A percentile compares a stretch with the other conserved stretches of the same genome.
Conservation (phyloP, 2,329 filamentous ascomycete genomes). For the Onygenales sp. region DNA sequence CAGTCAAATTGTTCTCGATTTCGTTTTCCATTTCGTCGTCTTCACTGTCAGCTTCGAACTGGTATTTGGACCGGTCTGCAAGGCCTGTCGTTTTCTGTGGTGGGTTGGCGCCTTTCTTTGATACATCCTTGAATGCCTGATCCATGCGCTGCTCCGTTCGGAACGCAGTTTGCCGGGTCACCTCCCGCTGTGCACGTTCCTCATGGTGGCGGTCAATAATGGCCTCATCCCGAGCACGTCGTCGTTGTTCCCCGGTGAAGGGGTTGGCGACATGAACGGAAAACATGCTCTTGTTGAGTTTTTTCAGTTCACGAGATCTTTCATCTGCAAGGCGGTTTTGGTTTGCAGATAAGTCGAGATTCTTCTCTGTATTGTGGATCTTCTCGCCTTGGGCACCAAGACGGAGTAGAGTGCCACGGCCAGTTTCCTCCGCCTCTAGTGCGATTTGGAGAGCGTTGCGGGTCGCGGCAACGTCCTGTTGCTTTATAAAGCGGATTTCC, state of each 20-base stretch:
- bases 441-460: slow-evolving; percentile 60
- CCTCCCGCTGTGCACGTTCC: slow-evolving; percentile 49
- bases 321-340: slow-evolving; percentile 70
- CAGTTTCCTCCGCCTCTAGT: slow-evolving; percentile 60
- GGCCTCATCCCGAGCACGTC: slow-evolving; percentile 55
- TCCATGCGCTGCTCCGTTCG: slow-evolving; percentile 50
- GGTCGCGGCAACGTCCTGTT: slow-evolving; percentile 64
- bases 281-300: slow-evolving; percentile 84
- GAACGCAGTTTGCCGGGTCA: slow-evolving; percentile 46
- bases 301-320: slow-evolving; percentile 73
- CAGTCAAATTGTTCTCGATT: slow-evolving; percentile 57
- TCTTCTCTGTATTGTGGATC: slow-evolving; percentile 71
- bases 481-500: slow-evolving; percentile 66
- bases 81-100: slow-evolving; percentile 43
- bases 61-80: slow-evolving; percentile 61
- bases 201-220: slow-evolving; percentile 56
- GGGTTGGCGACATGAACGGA: slow-evolving; percentile 69
- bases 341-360: slow-evolving; percentile 69
- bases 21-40: slow-evolving; percentile 62
- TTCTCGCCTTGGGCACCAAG: slow-evolving; percentile 72
- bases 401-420: slow-evolving; percentile 60
- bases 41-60: slow-evolving; percentile 66
- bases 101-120: slow-evolving; percentile 39
- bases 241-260: slow-evolving; percentile 61
- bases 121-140: slow-evolving; percentile 55